Conservation (phyloP, 2,329 filamentous ascomycete species). For the Myriangium duriaei region DNA sequence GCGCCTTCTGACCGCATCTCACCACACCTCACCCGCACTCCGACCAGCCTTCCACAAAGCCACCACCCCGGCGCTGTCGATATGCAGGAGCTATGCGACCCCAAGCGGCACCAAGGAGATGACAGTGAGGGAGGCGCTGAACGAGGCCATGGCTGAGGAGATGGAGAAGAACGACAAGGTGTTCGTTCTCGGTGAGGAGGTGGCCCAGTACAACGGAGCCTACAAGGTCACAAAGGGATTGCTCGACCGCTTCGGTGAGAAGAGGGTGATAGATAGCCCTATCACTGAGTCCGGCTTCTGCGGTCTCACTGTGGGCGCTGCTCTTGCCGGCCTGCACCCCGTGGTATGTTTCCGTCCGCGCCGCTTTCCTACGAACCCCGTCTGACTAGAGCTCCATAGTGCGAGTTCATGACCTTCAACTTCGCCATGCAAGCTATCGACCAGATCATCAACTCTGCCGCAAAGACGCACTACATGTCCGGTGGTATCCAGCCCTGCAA, state of each 20-base stretch:
- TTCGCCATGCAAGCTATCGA: conserved; percentile 99
- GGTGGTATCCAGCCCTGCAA: conserved; percentile 99
- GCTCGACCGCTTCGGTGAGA: conserved; percentile 91
- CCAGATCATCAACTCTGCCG: conserved; percentile 97
- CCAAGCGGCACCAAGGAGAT: conserved; percentile 67
- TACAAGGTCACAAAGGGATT: conserved; percentile 99
- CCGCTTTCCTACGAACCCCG: background rate
- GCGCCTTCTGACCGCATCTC: conserved; percentile 47
- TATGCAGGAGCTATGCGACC: conserved; percentile 44
- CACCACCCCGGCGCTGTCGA: conserved; percentile 35
- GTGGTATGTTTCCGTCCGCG: conserved; percentile 51
- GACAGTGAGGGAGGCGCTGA: conserved; percentile 92
- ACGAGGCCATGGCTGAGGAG: conserved; percentile 96
- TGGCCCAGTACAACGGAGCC: conserved; percentile 98
- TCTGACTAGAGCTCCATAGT: conserved; percentile 40
- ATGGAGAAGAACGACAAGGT: conserved; percentile 90
- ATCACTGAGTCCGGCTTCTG: conserved; percentile 96
- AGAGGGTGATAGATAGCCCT: conserved; percentile 93
- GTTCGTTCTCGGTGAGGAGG: conserved; percentile 93
- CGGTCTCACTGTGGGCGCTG: conserved; percentile 88
- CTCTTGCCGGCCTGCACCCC: conserved; percentile 85
- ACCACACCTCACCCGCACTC: conserved; percentile 33
- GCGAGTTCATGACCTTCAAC: conserved; percentile 99
- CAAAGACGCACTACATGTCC: conserved; percentile 99
- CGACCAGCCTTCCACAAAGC: conserved; percentile 41